These are phyloP conservation scores for Fusarium equiseti DNA, from an alignment of 2,329 filamentous ascomycete genomes.

Conservation along the genomic window DNA sequence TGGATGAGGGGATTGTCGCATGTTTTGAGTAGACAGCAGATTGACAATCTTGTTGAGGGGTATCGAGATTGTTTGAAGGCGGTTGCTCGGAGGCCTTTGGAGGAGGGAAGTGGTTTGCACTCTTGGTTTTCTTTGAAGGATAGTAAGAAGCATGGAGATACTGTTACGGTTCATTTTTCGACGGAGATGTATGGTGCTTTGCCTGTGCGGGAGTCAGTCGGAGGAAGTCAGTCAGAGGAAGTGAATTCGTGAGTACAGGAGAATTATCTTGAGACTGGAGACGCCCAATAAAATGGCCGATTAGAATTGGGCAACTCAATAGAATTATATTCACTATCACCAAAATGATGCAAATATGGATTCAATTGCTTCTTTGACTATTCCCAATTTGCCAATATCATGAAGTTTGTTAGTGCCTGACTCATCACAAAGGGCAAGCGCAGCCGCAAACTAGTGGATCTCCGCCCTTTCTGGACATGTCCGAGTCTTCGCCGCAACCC, in stretches of 20 bases:
- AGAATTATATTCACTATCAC: not conserved
- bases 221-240: not conserved
- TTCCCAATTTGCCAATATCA: constrained; percentile 5
- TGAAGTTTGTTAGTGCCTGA: constrained; percentile 17
- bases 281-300: not conserved
- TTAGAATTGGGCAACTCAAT: not conserved
- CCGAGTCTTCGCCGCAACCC: constrained; percentile 35
- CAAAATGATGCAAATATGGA: too few relatives aligned
- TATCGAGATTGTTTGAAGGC: not conserved
- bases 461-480: constrained; percentile 38
- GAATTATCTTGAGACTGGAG: not conserved
- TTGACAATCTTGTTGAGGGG: not conserved
- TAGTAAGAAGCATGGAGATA: not conserved
- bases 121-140: not conserved
- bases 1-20: not conserved
- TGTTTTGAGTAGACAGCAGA: not conserved
- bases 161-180: not conserved
- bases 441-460: constrained; percentile 25
- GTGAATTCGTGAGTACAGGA: too few relatives aligned
- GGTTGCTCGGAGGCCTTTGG: not conserved
- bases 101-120: not conserved
- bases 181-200: not conserved
- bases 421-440: constrained; percentile 14
- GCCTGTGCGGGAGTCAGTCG: not conserved
- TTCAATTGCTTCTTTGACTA: not conserved